A percentile compares a stretch with the other conserved stretches of the same genome.
These are phyloP conservation scores for Climacium dendroides DNA, from an alignment of 225 moss, liverwort and hornwort species.

Conservation along the genomic window DNA sequence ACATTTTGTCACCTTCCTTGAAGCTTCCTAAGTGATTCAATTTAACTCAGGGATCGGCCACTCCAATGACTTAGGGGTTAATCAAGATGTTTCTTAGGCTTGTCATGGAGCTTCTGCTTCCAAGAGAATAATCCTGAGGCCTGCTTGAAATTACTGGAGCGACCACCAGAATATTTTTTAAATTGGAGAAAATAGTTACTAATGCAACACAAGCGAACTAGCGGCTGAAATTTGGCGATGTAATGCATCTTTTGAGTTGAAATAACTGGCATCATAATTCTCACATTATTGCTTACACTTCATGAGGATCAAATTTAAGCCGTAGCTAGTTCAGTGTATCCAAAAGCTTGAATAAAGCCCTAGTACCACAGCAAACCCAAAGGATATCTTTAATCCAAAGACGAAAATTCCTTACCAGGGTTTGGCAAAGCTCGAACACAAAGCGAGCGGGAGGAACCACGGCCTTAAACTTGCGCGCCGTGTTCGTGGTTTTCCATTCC, in stretches of 20 bases:
- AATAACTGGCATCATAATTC: neutral
- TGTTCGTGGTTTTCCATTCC: slow-evolving; percentile 79
- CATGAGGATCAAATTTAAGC: neutral
- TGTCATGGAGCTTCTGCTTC: neutral
- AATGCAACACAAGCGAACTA: neutral
- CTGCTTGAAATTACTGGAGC: neutral
- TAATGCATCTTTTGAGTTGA: neutral
- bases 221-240: neutral
- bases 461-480: slow-evolving; percentile 57
- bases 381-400: neutral
- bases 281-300: neutral
- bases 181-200: neutral
- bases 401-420: slow-evolving; percentile 35
- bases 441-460: slow-evolving; percentile 53
- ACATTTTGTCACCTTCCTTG: neutral
- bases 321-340: neutral
- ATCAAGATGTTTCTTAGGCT: neutral
- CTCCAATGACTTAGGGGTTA: neutral
- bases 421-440: slow-evolving; percentile 89
- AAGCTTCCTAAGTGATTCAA: neutral
- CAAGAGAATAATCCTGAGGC: neutral
- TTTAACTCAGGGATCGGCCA: neutral
- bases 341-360: neutral
- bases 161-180: neutral
- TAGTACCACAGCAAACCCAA: neutral